These are phyloP conservation scores for Phytopythium litorale DNA, from an alignment of 352 stramenopile genomes.

Conservation along the genomic window DNA sequence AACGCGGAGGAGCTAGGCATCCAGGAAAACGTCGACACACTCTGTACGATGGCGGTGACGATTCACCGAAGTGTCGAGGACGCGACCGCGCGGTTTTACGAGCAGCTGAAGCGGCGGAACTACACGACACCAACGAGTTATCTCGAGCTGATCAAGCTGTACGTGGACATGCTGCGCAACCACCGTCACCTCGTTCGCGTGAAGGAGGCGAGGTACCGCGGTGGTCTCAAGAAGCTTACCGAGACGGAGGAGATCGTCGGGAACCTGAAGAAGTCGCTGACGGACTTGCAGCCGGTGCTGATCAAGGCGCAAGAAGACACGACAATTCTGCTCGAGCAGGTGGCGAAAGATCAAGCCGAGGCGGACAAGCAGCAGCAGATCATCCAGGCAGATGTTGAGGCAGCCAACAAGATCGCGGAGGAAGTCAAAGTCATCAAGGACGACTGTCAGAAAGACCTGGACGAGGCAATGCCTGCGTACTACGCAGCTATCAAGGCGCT, in stretches of 20 bases:
- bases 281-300: slow-evolving; percentile 89
- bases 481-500: slow-evolving; percentile 90
- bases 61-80: slow-evolving; percentile 92
- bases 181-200: slow-evolving; percentile 80
- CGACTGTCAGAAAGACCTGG: slow-evolving; percentile 92
- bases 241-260: slow-evolving; percentile 93
- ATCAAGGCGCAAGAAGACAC: slow-evolving; percentile 90
- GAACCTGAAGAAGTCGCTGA: slow-evolving; percentile 89
- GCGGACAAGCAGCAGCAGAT: slow-evolving; percentile 90
- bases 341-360: slow-evolving; percentile 89
- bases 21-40: slow-evolving; percentile 79
- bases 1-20: slow-evolving; percentile 87
- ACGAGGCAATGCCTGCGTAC: slow-evolving; percentile 92
- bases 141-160: slow-evolving; percentile 93
- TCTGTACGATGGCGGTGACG: slow-evolving; percentile 92
- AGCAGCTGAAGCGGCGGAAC: slow-evolving; percentile 86
- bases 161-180: slow-evolving; percentile 88
- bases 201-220: slow-evolving; percentile 81
- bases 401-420: slow-evolving; percentile 87
- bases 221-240: slow-evolving; percentile 89
- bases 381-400: slow-evolving; percentile 90
- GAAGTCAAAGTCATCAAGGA: slow-evolving; percentile 94
- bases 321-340: slow-evolving; percentile 74
- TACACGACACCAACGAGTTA: slow-evolving; percentile 97
- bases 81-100: slow-evolving; percentile 71